A percentile compares a stretch with the other conserved stretches of the same genome.
Conservation (phyloP, 257 asterid genomes). For the Rehmannia glutinosa region DNA sequence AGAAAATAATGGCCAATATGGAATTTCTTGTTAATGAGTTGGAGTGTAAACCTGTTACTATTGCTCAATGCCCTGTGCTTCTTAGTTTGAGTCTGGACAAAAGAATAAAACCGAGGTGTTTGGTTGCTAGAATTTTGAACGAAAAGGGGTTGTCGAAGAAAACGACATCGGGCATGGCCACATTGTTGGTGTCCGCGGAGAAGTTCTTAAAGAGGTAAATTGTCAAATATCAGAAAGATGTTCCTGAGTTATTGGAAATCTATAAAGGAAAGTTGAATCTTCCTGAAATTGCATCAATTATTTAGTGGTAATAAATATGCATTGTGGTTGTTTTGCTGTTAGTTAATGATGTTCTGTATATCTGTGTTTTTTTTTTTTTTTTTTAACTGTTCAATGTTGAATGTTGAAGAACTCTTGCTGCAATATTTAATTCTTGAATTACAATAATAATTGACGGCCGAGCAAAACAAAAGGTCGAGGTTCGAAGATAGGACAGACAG, state of each 20-base stretch:
- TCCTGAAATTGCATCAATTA: too few relatives aligned
- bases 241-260: not conserved
- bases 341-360: too few relatives aligned
- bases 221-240: not conserved
- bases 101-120: not conserved
- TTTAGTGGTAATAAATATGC: too few relatives aligned
- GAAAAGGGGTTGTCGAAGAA: not conserved
- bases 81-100: not conserved
- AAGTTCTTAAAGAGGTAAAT: not conserved
- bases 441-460: too few relatives aligned
- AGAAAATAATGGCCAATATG: not conserved
- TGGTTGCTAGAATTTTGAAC: not conserved
- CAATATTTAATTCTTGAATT: too few relatives aligned
- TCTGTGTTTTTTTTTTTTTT: too few relatives aligned
- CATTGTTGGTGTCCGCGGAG: not conserved
- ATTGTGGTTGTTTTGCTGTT: too few relatives aligned
- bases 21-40: not conserved
- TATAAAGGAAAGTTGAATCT: not conserved
- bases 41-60: not conserved
- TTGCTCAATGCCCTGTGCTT: not conserved
- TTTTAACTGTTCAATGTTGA: too few relatives aligned
- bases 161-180: not conserved
- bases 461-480: too few relatives aligned
- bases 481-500: too few relatives aligned
- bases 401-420: too few relatives aligned